phyloP scores from a whole-genome alignment of 768 basidiomycete species.

The Udeniomyces megalosporus region DNA sequence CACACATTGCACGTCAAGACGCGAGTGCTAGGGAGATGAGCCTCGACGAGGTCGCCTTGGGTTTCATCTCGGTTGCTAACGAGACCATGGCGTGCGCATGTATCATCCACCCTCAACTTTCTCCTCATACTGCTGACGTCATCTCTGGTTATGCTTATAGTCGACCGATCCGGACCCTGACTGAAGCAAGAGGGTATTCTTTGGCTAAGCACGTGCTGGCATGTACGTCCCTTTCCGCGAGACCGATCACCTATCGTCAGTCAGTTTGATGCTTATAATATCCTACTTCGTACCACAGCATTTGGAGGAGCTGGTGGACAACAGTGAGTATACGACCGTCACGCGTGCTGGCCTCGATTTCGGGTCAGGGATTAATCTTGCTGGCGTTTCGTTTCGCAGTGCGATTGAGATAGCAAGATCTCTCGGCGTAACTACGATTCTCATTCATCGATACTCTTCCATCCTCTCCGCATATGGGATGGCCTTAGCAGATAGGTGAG shows the following conservation, averaged over 20 bases:
- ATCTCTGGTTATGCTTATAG: not conserved
- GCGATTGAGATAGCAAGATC: constrained; percentile 50
- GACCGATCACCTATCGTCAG: not conserved
- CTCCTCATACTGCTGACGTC: too few relatives aligned
- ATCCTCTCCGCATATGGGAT: constrained; percentile 87
- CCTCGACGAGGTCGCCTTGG: constrained; percentile 20
- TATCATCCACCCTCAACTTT: too few relatives aligned
- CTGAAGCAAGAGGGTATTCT: constrained; percentile 9
- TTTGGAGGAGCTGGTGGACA: constrained; percentile 42
- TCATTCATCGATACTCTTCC: constrained; percentile 82
- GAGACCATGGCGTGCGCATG: constrained; percentile 17
- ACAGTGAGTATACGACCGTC: too few relatives aligned
- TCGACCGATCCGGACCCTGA: constrained; percentile 5
- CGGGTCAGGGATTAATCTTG: not conserved
- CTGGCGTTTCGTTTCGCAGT: not conserved
- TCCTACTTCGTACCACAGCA: not conserved
- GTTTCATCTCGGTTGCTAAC: constrained; percentile 21
- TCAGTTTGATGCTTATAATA: not conserved
- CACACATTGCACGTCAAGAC: constrained; percentile 19
- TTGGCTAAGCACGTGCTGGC: constrained; percentile 4
- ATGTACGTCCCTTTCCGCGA: not conserved
- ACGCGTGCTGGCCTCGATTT: too few relatives aligned
- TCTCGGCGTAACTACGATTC: constrained; percentile 69
- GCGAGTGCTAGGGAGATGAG: constrained; percentile 10
- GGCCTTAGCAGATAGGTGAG: constrained; percentile 48